Conservation (phyloP, 2,329 filamentous ascomycete species). For the Talaromyces sp. region DNA sequence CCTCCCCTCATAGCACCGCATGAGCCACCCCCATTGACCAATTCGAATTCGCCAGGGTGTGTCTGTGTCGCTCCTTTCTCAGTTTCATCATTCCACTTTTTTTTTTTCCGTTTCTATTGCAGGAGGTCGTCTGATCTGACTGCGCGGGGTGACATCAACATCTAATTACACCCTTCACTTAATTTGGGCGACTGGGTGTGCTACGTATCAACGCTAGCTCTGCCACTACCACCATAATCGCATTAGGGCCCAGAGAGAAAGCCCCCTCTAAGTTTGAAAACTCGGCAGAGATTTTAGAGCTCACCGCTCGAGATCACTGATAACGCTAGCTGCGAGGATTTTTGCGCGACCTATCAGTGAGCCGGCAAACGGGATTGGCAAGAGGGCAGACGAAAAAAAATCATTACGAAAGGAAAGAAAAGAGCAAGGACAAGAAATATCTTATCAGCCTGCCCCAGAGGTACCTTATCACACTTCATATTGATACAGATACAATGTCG, state of each 20-base stretch:
- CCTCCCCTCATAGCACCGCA: not conserved
- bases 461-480: no score
- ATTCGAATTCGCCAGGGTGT: not conserved
- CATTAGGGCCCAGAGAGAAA: not conserved
- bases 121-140: not conserved
- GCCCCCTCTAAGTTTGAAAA: no score
- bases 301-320: not conserved
- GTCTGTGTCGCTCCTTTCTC: not conserved
- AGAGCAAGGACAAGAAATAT: not conserved
- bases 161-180: not conserved
- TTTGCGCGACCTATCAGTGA: not conserved
- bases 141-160: not conserved
- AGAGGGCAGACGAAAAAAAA: not conserved
- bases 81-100: not conserved
- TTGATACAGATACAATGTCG: constrained; percentile 31
- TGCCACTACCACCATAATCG: not conserved
- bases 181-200: not conserved
- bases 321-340: not conserved
- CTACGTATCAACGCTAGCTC: not conserved
- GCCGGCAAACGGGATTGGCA: not conserved
- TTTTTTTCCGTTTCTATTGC: not conserved
- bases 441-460: not conserved
- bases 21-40: constrained; percentile 1
- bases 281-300: not conserved
- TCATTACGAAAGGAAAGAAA: not conserved